Conservation (phyloP, 2,329 filamentous ascomycete species). For the Aureobasidium sp. region DNA sequence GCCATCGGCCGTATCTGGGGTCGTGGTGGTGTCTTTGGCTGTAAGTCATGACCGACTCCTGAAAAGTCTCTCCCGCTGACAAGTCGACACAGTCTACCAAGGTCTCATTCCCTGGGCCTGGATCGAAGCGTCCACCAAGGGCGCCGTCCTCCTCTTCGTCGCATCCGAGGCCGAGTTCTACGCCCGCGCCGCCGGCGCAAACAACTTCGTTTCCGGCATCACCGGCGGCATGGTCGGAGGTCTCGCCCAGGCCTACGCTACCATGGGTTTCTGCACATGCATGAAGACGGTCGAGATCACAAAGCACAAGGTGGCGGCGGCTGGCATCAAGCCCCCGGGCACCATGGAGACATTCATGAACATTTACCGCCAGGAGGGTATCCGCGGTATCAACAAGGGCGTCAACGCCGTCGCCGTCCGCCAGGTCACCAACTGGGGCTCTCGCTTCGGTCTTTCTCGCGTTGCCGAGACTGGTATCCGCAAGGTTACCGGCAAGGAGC, state of each 20-base stretch:
- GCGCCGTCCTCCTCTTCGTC: constrained; percentile 97
- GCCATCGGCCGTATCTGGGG: constrained; percentile 85
- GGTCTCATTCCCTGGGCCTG: constrained; percentile 99
- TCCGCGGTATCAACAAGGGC: constrained; percentile 94
- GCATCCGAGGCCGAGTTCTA: constrained; percentile 97
- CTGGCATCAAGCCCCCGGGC: constrained; percentile 76
- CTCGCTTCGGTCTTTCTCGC: constrained; percentile 86
- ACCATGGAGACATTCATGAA: constrained; percentile 95
- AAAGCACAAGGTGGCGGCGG: constrained; percentile 85
- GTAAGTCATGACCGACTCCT: no score
- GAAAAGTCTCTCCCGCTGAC: constrained; percentile 13
- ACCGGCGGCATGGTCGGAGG: constrained; percentile 85
- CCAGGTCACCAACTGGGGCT: constrained; percentile 99
- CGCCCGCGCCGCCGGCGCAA: constrained; percentile 69
- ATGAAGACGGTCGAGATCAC: constrained; percentile 99
- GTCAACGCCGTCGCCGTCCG: constrained; percentile 98
- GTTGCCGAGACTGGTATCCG: constrained; percentile 87
- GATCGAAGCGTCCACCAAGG: constrained; percentile 99
- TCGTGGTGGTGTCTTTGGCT: constrained; percentile 87
- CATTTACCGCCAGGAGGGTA: constrained; percentile 91
- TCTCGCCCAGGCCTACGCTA: constrained; percentile 96
- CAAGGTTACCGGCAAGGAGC: constrained; percentile 66
- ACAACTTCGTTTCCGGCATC: constrained; percentile 84
- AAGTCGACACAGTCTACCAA: constrained; percentile 72
- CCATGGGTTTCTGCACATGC: constrained; percentile 99